These are phyloP conservation scores for Phellinidium pouzarii DNA, from an alignment of 1,284 basidiomycete species.

Conservation along the genomic window DNA sequence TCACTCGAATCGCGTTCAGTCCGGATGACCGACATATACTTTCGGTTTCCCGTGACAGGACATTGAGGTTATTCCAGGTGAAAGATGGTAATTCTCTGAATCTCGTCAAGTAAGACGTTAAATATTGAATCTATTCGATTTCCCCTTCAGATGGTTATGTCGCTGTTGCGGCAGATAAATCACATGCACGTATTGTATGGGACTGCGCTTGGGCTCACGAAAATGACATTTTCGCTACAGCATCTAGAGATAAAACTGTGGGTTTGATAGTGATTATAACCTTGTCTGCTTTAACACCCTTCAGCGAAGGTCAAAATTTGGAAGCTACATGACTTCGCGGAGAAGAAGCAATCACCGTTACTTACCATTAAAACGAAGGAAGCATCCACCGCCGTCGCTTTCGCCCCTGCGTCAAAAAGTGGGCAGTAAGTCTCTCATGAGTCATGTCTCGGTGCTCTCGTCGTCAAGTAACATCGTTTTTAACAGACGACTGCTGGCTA, in stretches of 20 bases:
- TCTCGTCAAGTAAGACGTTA: neutral
- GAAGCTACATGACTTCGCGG: conserved; percentile 30
- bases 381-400: conserved; percentile 67
- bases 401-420: conserved; percentile 36
- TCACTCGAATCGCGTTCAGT: conserved; percentile 88
- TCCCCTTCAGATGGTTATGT: conserved; percentile 43
- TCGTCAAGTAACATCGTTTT: neutral
- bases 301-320: conserved; percentile 64
- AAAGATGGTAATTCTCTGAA: conserved; percentile 20
- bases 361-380: conserved; percentile 54
- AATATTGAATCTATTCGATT: neutral
- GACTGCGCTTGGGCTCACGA: conserved; percentile 82
- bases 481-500: conserved; percentile 53
- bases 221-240: conserved; percentile 81
- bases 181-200: conserved; percentile 93
- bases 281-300: neutral
- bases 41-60: conserved; percentile 86
- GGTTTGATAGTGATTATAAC: neutral
- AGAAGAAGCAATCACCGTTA: conserved; percentile 42
- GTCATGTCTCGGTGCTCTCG: neutral
- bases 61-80: conserved; percentile 79
- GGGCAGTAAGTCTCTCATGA: conserved; percentile 31
- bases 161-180: conserved; percentile 66
- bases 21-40: conserved; percentile 74
- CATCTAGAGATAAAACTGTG: conserved; percentile 93